Percentiles rank a stretch among this genome's conserved stretches.
These are phyloP conservation scores for Phialocephala sp. DNA, from an alignment of 2,329 filamentous ascomycete genomes.

Conservation along the genomic window DNA sequence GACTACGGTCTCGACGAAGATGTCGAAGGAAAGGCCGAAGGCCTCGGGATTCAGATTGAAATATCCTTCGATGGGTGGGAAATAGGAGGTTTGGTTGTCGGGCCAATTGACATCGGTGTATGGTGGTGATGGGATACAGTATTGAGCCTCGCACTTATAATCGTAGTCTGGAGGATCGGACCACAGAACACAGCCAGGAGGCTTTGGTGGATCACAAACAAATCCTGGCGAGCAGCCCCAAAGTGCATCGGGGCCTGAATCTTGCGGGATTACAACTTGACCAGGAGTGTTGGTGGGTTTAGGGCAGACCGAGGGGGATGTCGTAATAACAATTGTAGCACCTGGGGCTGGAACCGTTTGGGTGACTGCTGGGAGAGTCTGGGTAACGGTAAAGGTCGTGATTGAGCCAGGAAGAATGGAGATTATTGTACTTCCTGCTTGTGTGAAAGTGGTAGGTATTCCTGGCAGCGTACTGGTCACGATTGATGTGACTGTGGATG, in stretches of 20 bases:
- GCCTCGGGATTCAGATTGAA: constrained; percentile 67
- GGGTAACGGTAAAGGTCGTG: background rate
- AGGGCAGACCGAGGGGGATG: constrained; percentile 28
- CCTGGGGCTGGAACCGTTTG: constrained; percentile 16
- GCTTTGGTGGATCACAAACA: constrained; percentile 48
- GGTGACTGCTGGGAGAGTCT: constrained; percentile 2
- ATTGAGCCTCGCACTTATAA: constrained; percentile 47
- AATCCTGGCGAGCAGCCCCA: constrained; percentile 52
- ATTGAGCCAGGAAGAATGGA: background rate
- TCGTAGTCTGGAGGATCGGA: constrained; percentile 46
- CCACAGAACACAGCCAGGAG: constrained; percentile 48
- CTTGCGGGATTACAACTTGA: constrained; percentile 33
- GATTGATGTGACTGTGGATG: constrained; percentile 6
- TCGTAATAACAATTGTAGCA: constrained; percentile 24
- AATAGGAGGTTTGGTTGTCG: constrained; percentile 54
- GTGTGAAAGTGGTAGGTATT: background rate
- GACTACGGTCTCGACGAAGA: constrained; percentile 57
- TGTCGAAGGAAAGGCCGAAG: constrained; percentile 68
- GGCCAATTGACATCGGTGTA: constrained; percentile 48
- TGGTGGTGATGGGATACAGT: constrained; percentile 46
- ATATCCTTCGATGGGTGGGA: constrained; percentile 59
- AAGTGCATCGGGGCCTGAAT: constrained; percentile 39
- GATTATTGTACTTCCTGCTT: background rate
- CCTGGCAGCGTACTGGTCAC: constrained; percentile 1
- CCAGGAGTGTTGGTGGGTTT: constrained; percentile 34